Evolutionary conservation across 805 yeast genomes (phyloP).

Genomic region (Starmerella vitae): DNA sequence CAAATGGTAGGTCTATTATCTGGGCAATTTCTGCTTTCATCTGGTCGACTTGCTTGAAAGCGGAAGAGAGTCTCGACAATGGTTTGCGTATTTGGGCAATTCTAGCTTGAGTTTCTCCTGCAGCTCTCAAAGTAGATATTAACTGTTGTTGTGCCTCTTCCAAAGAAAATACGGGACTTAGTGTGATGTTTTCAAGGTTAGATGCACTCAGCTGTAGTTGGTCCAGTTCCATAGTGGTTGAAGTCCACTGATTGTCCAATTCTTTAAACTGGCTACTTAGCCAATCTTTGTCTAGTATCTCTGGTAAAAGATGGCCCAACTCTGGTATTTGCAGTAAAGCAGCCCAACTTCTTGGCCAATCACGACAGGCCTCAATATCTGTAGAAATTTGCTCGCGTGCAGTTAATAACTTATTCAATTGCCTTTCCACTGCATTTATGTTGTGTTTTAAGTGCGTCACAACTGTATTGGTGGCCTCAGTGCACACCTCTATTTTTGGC

Average conservation of each 20-base stretch:
- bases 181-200: no score
- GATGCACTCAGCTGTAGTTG: no score
- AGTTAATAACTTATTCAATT: slow-evolving; percentile 2
- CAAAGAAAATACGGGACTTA: neutral
- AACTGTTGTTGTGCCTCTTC: slow-evolving; percentile 8
- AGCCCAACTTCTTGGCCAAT: slow-evolving; percentile 16
- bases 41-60: slow-evolving; percentile 22
- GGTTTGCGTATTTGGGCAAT: slow-evolving; percentile 22
- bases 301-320: slow-evolving; percentile 10
- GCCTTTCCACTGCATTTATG: slow-evolving; percentile 1
- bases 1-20: slow-evolving; percentile 28
- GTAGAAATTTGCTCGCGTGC: slow-evolving; percentile 5
- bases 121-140: slow-evolving; percentile 10
- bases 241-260: neutral
- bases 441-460: slow-evolving; percentile 5
- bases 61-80: slow-evolving; percentile 19
- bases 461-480: slow-evolving; percentile 3
- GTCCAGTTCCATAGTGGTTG: no score
- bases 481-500: neutral
- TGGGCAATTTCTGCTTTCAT: slow-evolving; percentile 25
- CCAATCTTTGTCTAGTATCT: slow-evolving; percentile 1
- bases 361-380: slow-evolving; percentile 15
- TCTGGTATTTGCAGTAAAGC: slow-evolving; percentile 9
- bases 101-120: slow-evolving; percentile 24
- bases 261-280: slow-evolving; percentile 4